Conservation (phyloP, 306 rosid species). For the Castanea crenata region DNA sequence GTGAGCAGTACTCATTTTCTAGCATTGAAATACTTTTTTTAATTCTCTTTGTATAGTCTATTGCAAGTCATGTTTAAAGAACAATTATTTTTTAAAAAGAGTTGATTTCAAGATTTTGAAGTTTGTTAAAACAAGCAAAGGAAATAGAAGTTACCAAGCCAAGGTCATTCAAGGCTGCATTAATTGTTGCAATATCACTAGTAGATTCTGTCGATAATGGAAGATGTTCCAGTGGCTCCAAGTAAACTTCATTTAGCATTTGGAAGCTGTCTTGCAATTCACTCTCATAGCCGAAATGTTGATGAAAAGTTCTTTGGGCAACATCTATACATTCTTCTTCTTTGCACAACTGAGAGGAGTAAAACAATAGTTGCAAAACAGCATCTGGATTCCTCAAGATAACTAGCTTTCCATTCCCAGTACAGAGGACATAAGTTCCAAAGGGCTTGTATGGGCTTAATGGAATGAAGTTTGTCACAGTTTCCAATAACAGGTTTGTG, state of each 20-base stretch:
- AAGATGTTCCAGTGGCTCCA: constrained; percentile 37
- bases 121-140: not conserved
- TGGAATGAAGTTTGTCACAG: constrained; percentile 39
- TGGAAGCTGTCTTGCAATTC: constrained; percentile 33
- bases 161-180: constrained; percentile 49
- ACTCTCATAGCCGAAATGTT: constrained; percentile 44
- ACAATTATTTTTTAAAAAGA: too few relatives aligned
- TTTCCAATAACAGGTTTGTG: constrained; percentile 54
- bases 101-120: too few relatives aligned
- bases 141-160: constrained; percentile 53
- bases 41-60: not conserved
- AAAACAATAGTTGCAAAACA: constrained; percentile 62
- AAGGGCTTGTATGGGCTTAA: constrained; percentile 83
- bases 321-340: constrained; percentile 16
- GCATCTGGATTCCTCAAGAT: constrained; percentile 62
- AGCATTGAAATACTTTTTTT: too few relatives aligned
- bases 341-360: constrained; percentile 40
- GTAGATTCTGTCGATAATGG: constrained; percentile 37
- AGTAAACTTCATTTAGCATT: constrained; percentile 31
- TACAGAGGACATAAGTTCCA: constrained; percentile 64
- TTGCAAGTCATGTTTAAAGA: not conserved
- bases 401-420: constrained; percentile 40
- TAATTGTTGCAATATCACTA: constrained; percentile 15
- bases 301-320: constrained; percentile 37
- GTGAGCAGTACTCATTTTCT: too few relatives aligned